Evolutionary conservation across 805 yeast species (phyloP).

Genomic region (Metschnikowia kofuensis): DNA sequence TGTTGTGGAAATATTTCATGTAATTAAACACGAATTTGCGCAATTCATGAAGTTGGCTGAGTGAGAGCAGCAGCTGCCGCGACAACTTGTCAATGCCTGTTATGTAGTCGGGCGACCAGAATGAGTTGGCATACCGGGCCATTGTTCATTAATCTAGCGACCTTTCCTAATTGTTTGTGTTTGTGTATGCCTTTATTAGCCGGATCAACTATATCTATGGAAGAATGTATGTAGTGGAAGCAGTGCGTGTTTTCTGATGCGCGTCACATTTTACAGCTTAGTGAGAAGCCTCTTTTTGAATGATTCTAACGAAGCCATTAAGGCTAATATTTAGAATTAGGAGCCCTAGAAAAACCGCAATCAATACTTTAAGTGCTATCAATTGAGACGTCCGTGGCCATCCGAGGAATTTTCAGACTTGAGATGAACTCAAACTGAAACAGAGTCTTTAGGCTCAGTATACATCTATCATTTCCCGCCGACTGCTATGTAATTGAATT

Average conservation of each 20-base stretch:
- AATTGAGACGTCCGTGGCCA: no score
- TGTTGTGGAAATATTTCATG: slow-evolving; percentile 34
- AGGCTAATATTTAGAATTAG: no score
- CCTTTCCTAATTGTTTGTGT: neutral
- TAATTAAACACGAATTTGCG: slow-evolving; percentile 35
- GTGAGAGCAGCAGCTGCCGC: slow-evolving; percentile 29
- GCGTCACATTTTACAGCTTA: neutral
- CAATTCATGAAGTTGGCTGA: slow-evolving; percentile 40
- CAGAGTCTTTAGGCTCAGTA: no score
- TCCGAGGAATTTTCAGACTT: no score
- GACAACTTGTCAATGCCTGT: slow-evolving; percentile 33
- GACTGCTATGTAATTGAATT: no score
- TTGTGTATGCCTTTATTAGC: neutral
- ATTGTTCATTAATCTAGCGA: neutral
- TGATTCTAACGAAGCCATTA: no score
- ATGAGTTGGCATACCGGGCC: slow-evolving; percentile 30
- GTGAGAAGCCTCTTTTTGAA: no score
- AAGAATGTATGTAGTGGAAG: neutral
- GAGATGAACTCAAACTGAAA: no score
- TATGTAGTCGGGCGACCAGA: slow-evolving; percentile 42
- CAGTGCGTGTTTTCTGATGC: slow-evolving; percentile 1
- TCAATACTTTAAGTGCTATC: no score
- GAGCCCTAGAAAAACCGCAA: no score
- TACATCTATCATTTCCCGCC: no score
- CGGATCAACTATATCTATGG: no score